A percentile compares a stretch with the other conserved stretches of the same genome.
Evolutionary conservation across 1,284 basidiomycete species (phyloP).

Genomic region (Malassezia japonica): DNA sequence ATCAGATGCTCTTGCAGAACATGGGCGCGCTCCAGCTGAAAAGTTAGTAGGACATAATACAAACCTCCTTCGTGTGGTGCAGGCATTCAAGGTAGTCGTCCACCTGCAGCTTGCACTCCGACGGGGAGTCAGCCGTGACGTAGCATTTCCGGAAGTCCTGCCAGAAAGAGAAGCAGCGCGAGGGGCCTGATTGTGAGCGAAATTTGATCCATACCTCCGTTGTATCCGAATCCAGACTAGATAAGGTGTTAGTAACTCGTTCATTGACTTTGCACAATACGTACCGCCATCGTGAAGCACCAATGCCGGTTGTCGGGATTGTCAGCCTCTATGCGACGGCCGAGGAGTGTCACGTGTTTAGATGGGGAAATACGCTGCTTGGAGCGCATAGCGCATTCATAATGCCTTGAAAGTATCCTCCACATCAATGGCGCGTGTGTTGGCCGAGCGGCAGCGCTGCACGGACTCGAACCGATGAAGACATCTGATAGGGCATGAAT

Average conservation of each 20-base stretch:
- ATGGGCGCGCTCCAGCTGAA: slow-evolving; percentile 16
- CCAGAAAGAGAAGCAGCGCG: slow-evolving; percentile 86
- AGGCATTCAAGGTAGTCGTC: slow-evolving; percentile 90
- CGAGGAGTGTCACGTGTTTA: slow-evolving; percentile 1
- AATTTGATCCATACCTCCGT: slow-evolving; percentile 53
- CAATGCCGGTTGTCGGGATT: slow-evolving; percentile 2
- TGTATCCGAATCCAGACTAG: slow-evolving; percentile 60
- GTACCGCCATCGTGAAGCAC: slow-evolving; percentile 1
- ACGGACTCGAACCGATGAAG: too few species aligned
- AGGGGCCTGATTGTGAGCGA: slow-evolving; percentile 58
- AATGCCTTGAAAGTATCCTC: too few species aligned
- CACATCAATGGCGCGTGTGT: too few species aligned
- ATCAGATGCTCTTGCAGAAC: slow-evolving; percentile 17
- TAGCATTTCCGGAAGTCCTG: slow-evolving; percentile 72
- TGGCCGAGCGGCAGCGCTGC: too few species aligned
- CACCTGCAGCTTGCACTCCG: slow-evolving; percentile 62
- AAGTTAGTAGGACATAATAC: not conserved
- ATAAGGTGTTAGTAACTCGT: not conserved
- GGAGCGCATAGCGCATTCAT: too few species aligned
- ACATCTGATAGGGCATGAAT: too few species aligned
- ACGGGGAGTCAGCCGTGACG: slow-evolving; percentile 66
- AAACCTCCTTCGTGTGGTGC: slow-evolving; percentile 79
- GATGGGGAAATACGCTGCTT: not conserved
- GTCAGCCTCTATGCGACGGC: not conserved
- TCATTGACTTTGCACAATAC: not conserved